Evolutionary conservation across 1,139 yeast species (phyloP).

Genomic region (Pichia sp.): DNA sequence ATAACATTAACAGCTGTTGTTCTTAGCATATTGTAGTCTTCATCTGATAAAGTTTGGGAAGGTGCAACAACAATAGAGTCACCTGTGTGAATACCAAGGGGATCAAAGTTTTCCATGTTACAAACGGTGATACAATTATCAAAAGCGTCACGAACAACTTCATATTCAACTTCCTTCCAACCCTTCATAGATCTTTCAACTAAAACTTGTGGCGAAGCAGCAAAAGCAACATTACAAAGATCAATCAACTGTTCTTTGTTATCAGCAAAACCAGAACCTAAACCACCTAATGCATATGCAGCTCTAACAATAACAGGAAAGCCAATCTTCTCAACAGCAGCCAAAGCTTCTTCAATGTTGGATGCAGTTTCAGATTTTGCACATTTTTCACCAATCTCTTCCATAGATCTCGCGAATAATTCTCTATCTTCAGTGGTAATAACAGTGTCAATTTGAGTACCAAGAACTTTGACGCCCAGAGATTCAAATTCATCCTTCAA

Average conservation of each 20-base stretch:
- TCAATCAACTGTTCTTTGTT: conserved; percentile 77
- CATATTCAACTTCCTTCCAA: conserved; percentile 98
- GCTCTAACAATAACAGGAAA: conserved; percentile 97
- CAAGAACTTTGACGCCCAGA: conserved; percentile 89
- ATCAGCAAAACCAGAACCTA: conserved; percentile 97
- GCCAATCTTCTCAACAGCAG: conserved; percentile 80
- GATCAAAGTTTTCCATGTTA: conserved; percentile 99
- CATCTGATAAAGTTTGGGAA: conserved; percentile 94
- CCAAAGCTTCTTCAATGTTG: conserved; percentile 70
- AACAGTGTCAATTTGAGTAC: conserved; percentile 93
- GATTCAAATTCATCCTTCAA: conserved; percentile 91
- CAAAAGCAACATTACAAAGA: conserved; percentile 86
- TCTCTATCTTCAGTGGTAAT: conserved; percentile 98
- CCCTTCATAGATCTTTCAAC: conserved; percentile 98
- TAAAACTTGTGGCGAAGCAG: conserved; percentile 91
- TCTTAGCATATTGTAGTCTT: conserved; percentile 96
- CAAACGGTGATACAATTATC: conserved; percentile 99
- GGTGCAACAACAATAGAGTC: conserved; percentile 99
- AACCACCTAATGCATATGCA: conserved; percentile 95
- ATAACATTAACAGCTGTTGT: conserved; percentile 96
- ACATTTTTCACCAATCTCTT: conserved; percentile 88
- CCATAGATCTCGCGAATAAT: conserved; percentile 89
- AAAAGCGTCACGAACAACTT: conserved; percentile 94
- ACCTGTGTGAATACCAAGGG: conserved; percentile 98
- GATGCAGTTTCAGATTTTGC: conserved; percentile 88